phyloP scores from a whole-genome alignment of 805 yeast genomes.

The Saccharomycopsis schoenii region DNA sequence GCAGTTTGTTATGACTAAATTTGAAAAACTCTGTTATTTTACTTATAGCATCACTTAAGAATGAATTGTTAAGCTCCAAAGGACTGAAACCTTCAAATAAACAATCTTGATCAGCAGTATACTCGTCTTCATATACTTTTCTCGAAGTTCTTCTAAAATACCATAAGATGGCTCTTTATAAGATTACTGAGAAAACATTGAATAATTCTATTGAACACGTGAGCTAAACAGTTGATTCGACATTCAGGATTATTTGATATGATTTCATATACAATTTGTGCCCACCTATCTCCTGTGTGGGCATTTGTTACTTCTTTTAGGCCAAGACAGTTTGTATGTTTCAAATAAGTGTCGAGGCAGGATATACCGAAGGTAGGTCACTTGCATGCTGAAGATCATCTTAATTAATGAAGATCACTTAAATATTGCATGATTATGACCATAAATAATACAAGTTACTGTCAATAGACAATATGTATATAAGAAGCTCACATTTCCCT shows the following conservation, averaged over 20 bases:
- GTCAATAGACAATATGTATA: no score
- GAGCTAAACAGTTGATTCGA: not conserved
- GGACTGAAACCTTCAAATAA: not conserved
- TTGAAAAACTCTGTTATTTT: not conserved
- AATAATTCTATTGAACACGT: not conserved
- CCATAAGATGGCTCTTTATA: not conserved
- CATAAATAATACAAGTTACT: no score
- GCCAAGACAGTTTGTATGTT: not conserved
- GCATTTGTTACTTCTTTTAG: not conserved
- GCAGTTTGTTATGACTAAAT: not conserved
- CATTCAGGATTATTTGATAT: not conserved
- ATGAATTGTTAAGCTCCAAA: not conserved
- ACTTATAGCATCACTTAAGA: not conserved
- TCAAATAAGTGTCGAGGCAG: no score
- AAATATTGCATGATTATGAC: no score
- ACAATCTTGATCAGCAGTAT: not conserved
- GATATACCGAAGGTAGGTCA: no score
- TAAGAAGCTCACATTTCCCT: no score
- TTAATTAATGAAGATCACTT: no score
- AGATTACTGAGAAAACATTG: not conserved
- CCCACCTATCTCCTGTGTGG: not conserved
- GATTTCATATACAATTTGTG: not conserved
- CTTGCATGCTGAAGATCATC: no score
- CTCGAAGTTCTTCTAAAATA: not conserved
- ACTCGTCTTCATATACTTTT: not conserved